phyloP scores from a whole-genome alignment of 345 rosid species.

The Syzygium aqueum region DNA sequence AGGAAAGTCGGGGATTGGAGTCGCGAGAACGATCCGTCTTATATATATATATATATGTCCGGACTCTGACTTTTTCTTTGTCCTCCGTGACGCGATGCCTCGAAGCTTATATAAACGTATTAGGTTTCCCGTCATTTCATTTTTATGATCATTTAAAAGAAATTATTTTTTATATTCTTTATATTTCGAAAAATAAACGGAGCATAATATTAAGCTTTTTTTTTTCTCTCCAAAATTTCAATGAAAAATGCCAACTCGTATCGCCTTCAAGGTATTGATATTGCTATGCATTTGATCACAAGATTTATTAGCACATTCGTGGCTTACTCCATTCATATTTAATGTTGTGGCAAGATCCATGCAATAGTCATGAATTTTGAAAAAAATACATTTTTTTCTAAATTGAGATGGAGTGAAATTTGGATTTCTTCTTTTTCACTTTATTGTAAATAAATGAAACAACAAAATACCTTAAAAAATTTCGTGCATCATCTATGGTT shows the following conservation, averaged over 20 bases:
- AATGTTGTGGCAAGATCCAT: neutral
- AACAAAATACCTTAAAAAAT: neutral
- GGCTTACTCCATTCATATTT: neutral
- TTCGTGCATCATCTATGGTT: neutral
- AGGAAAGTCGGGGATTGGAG: neutral
- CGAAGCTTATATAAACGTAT: neutral
- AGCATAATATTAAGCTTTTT: neutral
- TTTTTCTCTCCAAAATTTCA: neutral
- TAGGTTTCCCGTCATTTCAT: neutral
- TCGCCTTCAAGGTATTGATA: neutral
- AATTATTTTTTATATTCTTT: too few species aligned
- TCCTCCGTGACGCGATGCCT: neutral
- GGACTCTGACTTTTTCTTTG: neutral
- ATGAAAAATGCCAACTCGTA: neutral
- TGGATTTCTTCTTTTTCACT: neutral
- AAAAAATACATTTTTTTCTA: neutral
- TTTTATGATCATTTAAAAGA: too few species aligned
- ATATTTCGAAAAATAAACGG: too few species aligned
- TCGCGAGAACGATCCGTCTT: neutral
- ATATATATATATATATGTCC: neutral
- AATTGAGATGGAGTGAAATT: neutral
- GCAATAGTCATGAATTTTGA: neutral
- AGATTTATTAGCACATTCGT: neutral
- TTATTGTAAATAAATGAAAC: neutral
- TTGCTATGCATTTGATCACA: neutral